phyloP scores from a whole-genome alignment of 305 asterid genomes.

The Plantago lanceolata region DNA sequence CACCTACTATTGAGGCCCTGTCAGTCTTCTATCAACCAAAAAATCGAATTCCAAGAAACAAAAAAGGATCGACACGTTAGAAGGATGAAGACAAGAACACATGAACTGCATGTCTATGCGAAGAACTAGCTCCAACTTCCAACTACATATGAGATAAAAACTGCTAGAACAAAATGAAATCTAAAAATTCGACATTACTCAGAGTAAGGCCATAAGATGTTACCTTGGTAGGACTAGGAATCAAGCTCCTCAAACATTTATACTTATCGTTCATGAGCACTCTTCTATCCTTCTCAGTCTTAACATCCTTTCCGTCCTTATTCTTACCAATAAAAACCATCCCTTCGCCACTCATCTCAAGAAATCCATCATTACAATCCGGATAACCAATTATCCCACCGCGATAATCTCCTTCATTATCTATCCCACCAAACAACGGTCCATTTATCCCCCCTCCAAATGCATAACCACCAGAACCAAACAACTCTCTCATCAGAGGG shows the following conservation, averaged over 20 bases:
- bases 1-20: constrained; percentile 70
- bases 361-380: constrained; percentile 50
- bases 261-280: constrained; percentile 56
- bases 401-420: constrained; percentile 38
- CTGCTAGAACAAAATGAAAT: background rate
- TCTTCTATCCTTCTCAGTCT: constrained; percentile 67
- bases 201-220: background rate
- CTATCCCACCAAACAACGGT: constrained; percentile 49
- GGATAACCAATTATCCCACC: constrained; percentile 36
- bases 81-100: background rate
- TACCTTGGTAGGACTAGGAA: constrained; percentile 83
- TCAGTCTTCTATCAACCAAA: constrained; percentile 42
- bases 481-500: constrained; percentile 62
- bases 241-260: constrained; percentile 46
- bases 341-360: constrained; percentile 49
- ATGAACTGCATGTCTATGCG: background rate
- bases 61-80: background rate
- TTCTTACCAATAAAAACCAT: constrained; percentile 46
- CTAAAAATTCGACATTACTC: background rate
- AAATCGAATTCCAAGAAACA: background rate
- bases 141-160: no score
- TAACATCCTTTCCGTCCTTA: constrained; percentile 46
- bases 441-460: constrained; percentile 35
- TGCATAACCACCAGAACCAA: constrained; percentile 47
- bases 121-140: no score